These are phyloP conservation scores for Melaleuca quinquenervia DNA, from an alignment of 345 rosid species.

Conservation along the genomic window DNA sequence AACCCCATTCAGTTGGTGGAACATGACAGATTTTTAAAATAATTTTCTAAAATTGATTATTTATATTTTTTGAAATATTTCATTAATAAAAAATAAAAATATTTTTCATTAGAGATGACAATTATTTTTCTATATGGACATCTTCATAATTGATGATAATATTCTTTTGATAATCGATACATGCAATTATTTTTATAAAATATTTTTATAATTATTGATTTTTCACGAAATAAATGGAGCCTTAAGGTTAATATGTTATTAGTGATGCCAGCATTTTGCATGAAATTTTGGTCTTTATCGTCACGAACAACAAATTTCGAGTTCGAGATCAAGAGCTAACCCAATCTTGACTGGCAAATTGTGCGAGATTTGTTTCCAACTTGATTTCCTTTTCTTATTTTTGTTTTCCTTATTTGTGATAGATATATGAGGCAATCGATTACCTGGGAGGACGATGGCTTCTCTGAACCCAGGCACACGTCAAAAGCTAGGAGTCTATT, in stretches of 20 bases:
- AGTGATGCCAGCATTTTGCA: not conserved
- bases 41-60: too few relatives aligned
- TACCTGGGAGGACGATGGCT: not conserved
- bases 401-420: not conserved
- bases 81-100: too few relatives aligned
- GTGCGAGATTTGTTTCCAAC: not conserved
- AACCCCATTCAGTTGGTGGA: too few relatives aligned
- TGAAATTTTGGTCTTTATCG: not conserved
- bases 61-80: too few relatives aligned
- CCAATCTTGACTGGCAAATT: not conserved
- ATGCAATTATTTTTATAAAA: too few relatives aligned
- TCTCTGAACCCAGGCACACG: not conserved
- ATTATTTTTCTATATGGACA: too few relatives aligned
- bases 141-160: too few relatives aligned
- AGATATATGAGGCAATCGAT: not conserved
- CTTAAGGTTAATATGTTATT: not conserved
- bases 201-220: too few relatives aligned
- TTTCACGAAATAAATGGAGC: too few relatives aligned
- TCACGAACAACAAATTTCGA: not conserved
- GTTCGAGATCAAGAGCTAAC: not conserved
- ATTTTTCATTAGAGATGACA: too few relatives aligned
- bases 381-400: rapidly evolving
- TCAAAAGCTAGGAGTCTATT: not conserved
- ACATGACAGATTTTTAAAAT: too few relatives aligned
- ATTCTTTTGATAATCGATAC: too few relatives aligned